Percentiles rank a stretch among this genome's conserved stretches.
phyloP scores from a whole-genome alignment of 31 red algal genomes.

The Endocladia muricata region DNA sequence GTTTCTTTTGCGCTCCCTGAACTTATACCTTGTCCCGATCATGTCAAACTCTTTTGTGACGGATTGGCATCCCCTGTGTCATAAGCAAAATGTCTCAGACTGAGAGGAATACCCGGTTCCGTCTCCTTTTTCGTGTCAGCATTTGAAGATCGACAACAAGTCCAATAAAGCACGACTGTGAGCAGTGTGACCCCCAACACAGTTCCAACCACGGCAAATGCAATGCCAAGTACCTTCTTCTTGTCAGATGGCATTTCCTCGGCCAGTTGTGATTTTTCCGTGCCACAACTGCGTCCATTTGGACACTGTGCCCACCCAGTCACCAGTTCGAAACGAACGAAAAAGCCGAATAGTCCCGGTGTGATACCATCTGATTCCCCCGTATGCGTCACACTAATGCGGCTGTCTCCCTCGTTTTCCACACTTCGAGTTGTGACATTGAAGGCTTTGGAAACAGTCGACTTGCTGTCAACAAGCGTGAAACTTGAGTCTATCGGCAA shows the following conservation, averaged over 20 bases:
- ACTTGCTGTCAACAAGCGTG: background rate
- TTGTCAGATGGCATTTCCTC: constrained; percentile 4
- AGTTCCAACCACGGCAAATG: background rate
- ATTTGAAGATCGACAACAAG: constrained; percentile 11
- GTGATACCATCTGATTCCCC: background rate
- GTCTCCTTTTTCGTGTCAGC: constrained; percentile 12
- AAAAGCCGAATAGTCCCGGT: background rate
- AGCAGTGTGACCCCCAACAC: background rate
- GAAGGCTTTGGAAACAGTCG: background rate
- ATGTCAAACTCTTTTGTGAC: constrained; percentile 3
- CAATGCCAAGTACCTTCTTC: background rate
- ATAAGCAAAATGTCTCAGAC: constrained; percentile 49
- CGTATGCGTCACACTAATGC: background rate
- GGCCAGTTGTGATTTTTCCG: background rate
- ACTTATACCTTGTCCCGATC: constrained; percentile 13
- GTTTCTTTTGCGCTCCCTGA: constrained; percentile 13
- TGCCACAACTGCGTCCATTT: background rate
- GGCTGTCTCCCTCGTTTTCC: background rate
- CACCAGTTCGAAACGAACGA: constrained; percentile 2
- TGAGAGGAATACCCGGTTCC: background rate
- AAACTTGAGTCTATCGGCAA: background rate
- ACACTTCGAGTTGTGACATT: background rate
- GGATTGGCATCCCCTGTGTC: constrained; percentile 50
- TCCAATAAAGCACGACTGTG: background rate
- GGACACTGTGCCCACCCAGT: constrained; percentile 11